Evolutionary conservation across 306 rosid genomes (phyloP).

Genomic region (Citrullus amarus): DNA sequence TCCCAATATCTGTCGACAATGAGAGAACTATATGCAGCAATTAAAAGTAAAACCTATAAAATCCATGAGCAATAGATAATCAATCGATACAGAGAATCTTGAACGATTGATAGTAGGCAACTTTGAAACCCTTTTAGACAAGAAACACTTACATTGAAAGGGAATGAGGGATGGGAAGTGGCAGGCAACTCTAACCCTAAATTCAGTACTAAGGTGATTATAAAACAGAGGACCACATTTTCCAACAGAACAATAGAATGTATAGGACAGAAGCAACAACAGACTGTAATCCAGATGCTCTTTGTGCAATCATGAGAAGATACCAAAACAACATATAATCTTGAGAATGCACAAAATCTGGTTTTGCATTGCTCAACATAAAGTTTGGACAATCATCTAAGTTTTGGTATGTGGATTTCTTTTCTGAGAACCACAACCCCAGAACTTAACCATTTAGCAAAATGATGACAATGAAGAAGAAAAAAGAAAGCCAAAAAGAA

Average conservation of each 20-base stretch:
- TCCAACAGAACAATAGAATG: background rate
- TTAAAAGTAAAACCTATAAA: background rate
- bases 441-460: background rate
- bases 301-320: background rate
- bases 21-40: background rate
- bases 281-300: background rate
- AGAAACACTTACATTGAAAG: background rate
- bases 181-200: background rate
- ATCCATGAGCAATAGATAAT: background rate
- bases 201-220: background rate
- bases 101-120: background rate
- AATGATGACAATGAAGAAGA: background rate
- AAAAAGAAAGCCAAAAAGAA: background rate
- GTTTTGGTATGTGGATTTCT: background rate
- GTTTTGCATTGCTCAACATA: background rate
- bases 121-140: background rate
- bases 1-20: background rate
- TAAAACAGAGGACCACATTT: background rate
- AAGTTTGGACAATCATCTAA: background rate
- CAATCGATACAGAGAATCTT: background rate
- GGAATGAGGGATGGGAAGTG: background rate
- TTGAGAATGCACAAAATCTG: background rate
- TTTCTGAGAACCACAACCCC: background rate
- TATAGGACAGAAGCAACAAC: background rate
- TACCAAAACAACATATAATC: background rate